Evolutionary conservation across 1,284 basidiomycete genomes (phyloP).

Genomic region (Coniophora puteana): DNA sequence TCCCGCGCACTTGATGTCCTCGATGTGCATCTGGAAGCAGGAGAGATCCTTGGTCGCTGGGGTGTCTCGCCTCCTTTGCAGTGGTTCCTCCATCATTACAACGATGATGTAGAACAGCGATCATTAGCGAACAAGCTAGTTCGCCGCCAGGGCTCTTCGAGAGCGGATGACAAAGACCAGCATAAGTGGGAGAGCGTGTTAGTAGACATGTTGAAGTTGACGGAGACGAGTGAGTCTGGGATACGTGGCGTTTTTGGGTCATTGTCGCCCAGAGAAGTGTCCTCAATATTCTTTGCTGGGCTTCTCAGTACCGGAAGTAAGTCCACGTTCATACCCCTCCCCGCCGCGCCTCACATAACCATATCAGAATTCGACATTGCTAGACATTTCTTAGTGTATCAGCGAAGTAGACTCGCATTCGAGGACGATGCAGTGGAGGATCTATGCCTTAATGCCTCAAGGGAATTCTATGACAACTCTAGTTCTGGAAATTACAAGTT

Average conservation of each 20-base stretch:
- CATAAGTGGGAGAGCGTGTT: conserved; percentile 84
- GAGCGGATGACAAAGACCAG: conserved; percentile 52
- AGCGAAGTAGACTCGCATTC: conserved; percentile 49
- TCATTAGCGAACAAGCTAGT: conserved; percentile 86
- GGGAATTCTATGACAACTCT: conserved; percentile 93
- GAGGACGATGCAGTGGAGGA: conserved; percentile 59
- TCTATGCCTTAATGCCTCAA: conserved; percentile 75
- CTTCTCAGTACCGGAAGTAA: conserved; percentile 82
- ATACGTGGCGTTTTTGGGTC: conserved; percentile 77
- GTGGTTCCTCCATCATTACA: conserved; percentile 81
- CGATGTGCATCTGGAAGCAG: conserved; percentile 91
- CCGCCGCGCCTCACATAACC: conserved; percentile 10
- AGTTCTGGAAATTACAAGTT: conserved; percentile 86
- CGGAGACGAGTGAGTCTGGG: conserved; percentile 58
- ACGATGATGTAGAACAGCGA: conserved; percentile 68
- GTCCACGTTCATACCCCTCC: conserved; percentile 26
- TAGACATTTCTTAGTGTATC: conserved; percentile 56
- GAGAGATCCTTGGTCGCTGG: conserved; percentile 88
- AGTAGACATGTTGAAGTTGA: conserved; percentile 86
- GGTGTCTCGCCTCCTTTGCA: conserved; percentile 73
- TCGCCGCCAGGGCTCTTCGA: conserved; percentile 58
- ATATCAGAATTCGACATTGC: conserved; percentile 76
- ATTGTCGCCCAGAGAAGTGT: conserved; percentile 66
- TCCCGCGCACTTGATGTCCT: conserved; percentile 84
- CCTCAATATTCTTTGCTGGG: conserved; percentile 79